Base-by-base conservation (phyloP, 371 early-diverging fungal species). In the Apophysomyces trapeziformis region DNA sequence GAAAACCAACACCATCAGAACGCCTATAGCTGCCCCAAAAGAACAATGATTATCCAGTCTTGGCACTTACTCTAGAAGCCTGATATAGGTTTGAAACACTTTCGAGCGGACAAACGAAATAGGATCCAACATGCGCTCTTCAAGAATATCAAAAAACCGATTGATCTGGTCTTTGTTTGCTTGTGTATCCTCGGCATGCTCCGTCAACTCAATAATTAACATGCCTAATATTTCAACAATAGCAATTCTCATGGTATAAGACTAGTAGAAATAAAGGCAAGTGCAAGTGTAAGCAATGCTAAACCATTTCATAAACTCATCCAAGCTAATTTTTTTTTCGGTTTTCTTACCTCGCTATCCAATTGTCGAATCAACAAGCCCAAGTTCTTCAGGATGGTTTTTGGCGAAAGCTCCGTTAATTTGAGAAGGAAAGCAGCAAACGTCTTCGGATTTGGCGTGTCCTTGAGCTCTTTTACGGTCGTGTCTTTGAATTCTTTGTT, bases 71-170 rank as follows among this genome's bases (percentile, higher is more conserved):
- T 94, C 92, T 61, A 92, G 85, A 32, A 98, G 79, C 65, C 86
- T 88, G n/a, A 87, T 72, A 45, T 93, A 87, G 7, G 93, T 88
- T 70, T 96, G 95, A n/a, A 98, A 70, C 0, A 96, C 90, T 74
- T 92, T 95, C 36, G 90, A 87, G 41, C 99, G 89, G 8, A 90
- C 90, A 73, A 90, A 91, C 9, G 89, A 84, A 65, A 89, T 92
- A 32, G 84, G 82, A 76, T 98, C 99, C 65, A 90, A 81, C 85
- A 95, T 95, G 16, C 97, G 87, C 70, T 96, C 96, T 68, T 94
- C 91, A 50, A 98, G 72, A 50, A 95, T 84, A 70, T 93, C 95
- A 80, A 95, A 96, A 65, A 90, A 93, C 4, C 78, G 79, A 64
- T 88, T 87, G 62, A 88, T 81, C 65, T 86, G 87, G 32, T 85